A percentile compares a stretch with the other conserved stretches of the same genome.
Evolutionary conservation across 768 basidiomycete genomes (phyloP).

Genomic region (Serendipita vermifera): DNA sequence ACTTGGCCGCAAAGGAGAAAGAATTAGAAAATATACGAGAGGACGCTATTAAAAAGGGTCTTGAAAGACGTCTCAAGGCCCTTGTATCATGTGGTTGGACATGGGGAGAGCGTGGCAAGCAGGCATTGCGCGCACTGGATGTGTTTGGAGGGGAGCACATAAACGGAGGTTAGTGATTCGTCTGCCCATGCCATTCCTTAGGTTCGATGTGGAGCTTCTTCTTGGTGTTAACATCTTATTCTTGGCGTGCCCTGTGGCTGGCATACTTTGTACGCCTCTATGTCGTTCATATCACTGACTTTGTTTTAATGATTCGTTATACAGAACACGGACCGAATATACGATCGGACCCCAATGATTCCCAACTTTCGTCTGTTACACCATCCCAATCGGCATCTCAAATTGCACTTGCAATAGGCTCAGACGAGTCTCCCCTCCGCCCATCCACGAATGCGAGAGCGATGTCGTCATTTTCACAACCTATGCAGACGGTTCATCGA

Average conservation of each 20-base stretch:
- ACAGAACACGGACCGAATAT: constrained; percentile 11
- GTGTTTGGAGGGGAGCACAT: constrained; percentile 15
- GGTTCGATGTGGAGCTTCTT: too few species aligned
- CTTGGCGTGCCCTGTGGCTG: too few species aligned
- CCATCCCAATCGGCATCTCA: constrained; percentile 73
- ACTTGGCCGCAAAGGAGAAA: constrained; percentile 54
- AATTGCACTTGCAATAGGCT: constrained; percentile 20
- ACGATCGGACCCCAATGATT: constrained; percentile 26
- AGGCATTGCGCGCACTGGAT: constrained; percentile 39
- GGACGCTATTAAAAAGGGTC: constrained; percentile 47
- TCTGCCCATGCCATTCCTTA: too few species aligned
- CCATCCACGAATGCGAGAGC: too few species aligned
- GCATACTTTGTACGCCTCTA: too few species aligned
- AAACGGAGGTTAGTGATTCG: constrained; percentile 20
- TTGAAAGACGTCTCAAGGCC: constrained; percentile 48
- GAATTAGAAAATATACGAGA: constrained; percentile 42
- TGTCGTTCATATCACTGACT: background rate
- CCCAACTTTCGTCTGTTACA: constrained; percentile 45
- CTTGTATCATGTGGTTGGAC: constrained; percentile 55
- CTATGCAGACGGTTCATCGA: background rate
- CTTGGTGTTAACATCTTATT: too few species aligned
- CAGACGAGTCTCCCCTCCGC: constrained; percentile 6
- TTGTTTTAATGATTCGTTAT: constrained; percentile 4
- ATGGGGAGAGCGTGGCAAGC: constrained; percentile 56
- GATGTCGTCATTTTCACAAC: too few species aligned